phyloP scores from a whole-genome alignment of 805 yeast species.

The Candida ulmi region DNA sequence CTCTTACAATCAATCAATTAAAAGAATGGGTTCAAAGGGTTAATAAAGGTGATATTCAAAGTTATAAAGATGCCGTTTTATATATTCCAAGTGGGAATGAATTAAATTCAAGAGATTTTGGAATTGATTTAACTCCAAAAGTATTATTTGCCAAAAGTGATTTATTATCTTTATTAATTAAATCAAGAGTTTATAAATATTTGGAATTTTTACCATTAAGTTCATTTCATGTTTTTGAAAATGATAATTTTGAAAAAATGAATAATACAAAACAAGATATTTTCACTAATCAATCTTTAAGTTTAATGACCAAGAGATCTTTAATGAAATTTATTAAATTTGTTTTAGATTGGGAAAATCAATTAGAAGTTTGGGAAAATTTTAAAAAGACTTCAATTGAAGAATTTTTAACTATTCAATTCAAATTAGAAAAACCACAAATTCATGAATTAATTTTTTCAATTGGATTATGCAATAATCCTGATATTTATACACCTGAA shows the following conservation, averaged over 20 bases:
- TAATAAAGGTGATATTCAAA: conserved; percentile 31
- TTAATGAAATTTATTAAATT: conserved; percentile 91
- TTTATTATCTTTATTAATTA: conserved; percentile 67
- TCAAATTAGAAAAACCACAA: conserved; percentile 69
- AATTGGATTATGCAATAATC: conserved; percentile 69
- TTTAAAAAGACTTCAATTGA: conserved; percentile 53
- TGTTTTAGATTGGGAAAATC: conserved; percentile 63
- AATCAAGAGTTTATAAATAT: conserved; percentile 84
- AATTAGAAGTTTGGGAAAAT: conserved; percentile 49
- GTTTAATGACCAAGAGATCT: conserved; percentile 70
- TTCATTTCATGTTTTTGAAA: conserved; percentile 90
- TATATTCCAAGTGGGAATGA: conserved; percentile 65
- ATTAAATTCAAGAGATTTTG: conserved; percentile 59
- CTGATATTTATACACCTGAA: conserved; percentile 57
- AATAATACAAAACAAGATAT: conserved; percentile 88
- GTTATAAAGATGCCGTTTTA: conserved; percentile 66
- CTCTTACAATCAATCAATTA: conserved; percentile 81
- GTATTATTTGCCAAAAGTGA: conserved; percentile 89
- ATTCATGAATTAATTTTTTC: conserved; percentile 80
- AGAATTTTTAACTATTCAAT: conserved; percentile 55
- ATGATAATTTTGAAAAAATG: conserved; percentile 83
- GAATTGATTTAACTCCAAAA: conserved; percentile 84
- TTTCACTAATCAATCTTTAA: conserved; percentile 79
- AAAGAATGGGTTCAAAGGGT: conserved; percentile 77
- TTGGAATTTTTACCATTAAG: conserved; percentile 87